Evolutionary conservation across 2,329 filamentous ascomycete genomes (phyloP).

Genomic region (Ceratocystis colombiana): DNA sequence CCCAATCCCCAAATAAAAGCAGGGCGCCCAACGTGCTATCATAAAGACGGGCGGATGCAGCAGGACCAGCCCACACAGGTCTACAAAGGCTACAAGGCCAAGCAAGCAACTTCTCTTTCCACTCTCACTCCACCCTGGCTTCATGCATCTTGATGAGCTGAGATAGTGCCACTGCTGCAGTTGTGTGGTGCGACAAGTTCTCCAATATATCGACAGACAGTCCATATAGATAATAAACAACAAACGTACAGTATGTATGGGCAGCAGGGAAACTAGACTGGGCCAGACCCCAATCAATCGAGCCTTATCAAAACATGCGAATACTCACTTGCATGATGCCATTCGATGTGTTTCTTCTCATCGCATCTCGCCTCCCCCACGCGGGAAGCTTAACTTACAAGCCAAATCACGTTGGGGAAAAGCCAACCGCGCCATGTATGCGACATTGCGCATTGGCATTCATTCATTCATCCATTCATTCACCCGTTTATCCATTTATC

Average conservation of each 20-base stretch:
- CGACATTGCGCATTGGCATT: too few relatives aligned
- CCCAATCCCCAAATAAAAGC: not conserved
- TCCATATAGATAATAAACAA: not conserved
- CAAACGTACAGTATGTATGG: not conserved
- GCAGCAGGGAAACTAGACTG: not conserved
- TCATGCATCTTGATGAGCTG: not conserved
- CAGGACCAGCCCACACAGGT: too few relatives aligned
- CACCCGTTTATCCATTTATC: not conserved
- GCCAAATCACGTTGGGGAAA: not conserved
- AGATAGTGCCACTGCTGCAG: slow-evolving; percentile 6
- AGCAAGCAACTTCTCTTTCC: not conserved
- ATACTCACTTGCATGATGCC: too few relatives aligned
- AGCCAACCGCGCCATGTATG: not conserved
- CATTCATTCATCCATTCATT: not conserved
- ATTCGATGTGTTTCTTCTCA: not conserved
- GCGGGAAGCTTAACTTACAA: not conserved
- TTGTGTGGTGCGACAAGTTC: not conserved
- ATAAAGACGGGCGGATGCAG: not conserved
- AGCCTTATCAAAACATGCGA: too few relatives aligned
- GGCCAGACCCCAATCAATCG: too few relatives aligned
- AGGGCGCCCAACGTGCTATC: not conserved
- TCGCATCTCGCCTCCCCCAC: not conserved
- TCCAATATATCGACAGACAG: not conserved
- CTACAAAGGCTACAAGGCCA: not conserved
- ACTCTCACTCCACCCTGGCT: not conserved